A percentile compares a stretch with the other conserved stretches of the same genome.
Conservation (phyloP, 2,329 filamentous ascomycete species). For the Monosporascus cannonballus region DNA sequence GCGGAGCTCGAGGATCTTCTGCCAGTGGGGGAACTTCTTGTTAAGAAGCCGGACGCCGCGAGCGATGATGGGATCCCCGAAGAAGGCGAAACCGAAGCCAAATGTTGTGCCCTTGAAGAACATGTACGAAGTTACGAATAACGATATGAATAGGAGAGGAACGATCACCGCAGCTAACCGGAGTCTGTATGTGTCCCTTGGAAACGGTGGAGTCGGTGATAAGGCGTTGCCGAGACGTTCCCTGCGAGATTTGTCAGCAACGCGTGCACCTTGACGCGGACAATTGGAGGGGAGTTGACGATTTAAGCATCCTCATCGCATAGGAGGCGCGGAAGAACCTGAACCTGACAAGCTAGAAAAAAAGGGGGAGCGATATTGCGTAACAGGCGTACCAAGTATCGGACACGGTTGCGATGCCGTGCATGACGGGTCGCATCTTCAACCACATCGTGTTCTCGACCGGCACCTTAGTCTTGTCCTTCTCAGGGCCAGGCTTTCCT, state of each 20-base stretch:
- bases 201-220: constrained; percentile 59
- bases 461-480: constrained; percentile 74
- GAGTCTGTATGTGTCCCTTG: constrained; percentile 43
- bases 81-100: constrained; percentile 67
- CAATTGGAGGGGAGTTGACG: too few species aligned
- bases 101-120: constrained; percentile 62
- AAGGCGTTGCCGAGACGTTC: constrained; percentile 39
- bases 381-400: constrained; percentile 40
- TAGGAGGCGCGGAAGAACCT: too few species aligned
- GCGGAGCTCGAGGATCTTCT: constrained; percentile 65
- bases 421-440: constrained; percentile 69
- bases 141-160: constrained; percentile 45
- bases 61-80: constrained; percentile 68
- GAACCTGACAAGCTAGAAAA: too few species aligned
- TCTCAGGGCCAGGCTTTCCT: constrained; percentile 37
- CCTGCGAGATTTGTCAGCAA: constrained; percentile 30
- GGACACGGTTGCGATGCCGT: constrained; percentile 37
- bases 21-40: constrained; percentile 60
- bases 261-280: neutral
- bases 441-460: constrained; percentile 73
- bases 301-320: too few species aligned
- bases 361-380: too few species aligned
- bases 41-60: constrained; percentile 55
- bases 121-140: constrained; percentile 52
- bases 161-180: constrained; percentile 47